Evolutionary conservation across 257 asterid genomes (phyloP), one percentile per base, ranked within the genome.

Genomic region (Solanum raphanifolium): DNA sequence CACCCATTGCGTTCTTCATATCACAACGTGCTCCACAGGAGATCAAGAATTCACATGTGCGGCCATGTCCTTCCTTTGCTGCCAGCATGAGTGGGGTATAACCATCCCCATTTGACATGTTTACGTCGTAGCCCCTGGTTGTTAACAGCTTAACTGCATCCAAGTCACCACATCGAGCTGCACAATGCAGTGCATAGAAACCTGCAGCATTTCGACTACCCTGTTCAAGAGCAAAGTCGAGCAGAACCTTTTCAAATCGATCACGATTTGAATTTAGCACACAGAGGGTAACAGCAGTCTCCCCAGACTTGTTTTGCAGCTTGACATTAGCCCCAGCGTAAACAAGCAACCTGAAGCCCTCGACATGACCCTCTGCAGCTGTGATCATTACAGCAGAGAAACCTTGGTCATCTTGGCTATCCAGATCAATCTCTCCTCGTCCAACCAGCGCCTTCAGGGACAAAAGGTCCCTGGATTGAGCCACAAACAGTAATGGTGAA

Each of bases 371-470:
- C 90, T 94, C 95, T 89, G 71, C 89, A 87, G 98, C 97, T 41
- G 98, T 93, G 85, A 93, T 66, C 98, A 95, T 93, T 62, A 92
- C 94, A 12, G 98, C 98, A 2, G 98, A 95, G 92, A 93, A 93
- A 55, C 98, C 98, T 79, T 89, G 87, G 2, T 90, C 93, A 62
- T 95, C 98, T 90, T 94, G 98, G 90, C 89, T 72, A 55, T 95
- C 94, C 36, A 95, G 90, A 60, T 93, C 91, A 20, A 88, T 71
- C 52, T 91, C 91, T 87, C 88, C 89, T 20, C 20, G 87, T 55
- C 89, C 94, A 43, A 92, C 91, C 86, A 93, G 91, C 18, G 90
- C 88, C 90, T 93, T 92, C 88, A 94, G 88, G 87, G 93, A 90
- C 76, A 85, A 88, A 62, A 91, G 91, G 87, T 95, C 97, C 88